Conservation (phyloP, 2,329 filamentous ascomycete species). For the Fusarium multiceps region DNA sequence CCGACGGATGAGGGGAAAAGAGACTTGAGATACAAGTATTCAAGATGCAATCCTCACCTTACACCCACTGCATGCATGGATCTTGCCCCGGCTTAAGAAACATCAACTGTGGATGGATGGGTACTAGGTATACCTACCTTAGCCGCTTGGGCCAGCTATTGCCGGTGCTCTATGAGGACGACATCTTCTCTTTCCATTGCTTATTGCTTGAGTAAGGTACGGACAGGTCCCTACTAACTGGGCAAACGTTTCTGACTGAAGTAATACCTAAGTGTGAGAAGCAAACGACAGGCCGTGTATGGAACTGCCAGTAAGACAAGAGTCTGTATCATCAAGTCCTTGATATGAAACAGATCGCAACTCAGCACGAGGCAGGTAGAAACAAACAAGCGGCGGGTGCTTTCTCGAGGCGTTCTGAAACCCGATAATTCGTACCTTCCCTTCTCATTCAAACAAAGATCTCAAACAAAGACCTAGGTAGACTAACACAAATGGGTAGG, state of each 20-base stretch:
- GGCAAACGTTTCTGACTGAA: background rate
- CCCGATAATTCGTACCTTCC: background rate
- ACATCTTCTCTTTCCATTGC: background rate
- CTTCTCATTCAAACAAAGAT: background rate
- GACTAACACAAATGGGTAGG: background rate
- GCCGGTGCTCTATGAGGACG: background rate
- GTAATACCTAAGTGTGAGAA: background rate
- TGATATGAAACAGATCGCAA: background rate
- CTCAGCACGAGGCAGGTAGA: background rate
- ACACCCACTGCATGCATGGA: slow-evolving; percentile 12
- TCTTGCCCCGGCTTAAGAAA: slow-evolving; percentile 17
- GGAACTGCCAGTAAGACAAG: background rate
- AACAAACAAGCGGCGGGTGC: background rate
- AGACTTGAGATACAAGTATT: slow-evolving; percentile 15
- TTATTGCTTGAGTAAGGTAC: background rate
- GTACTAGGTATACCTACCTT: background rate
- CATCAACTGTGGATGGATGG: slow-evolving; percentile 8
- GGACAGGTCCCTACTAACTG: background rate
- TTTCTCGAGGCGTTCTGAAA: background rate
- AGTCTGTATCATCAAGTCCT: background rate
- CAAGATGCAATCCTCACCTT: slow-evolving; percentile 29
- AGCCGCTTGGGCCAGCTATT: slow-evolving; percentile 3
- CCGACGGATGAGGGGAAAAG: slow-evolving; percentile 7
- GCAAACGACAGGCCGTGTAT: background rate
- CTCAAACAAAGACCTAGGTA: background rate